A percentile compares a stretch with the other conserved stretches of the same genome.
Conservation (phyloP, 164 flowering plant genomes). For the Akebia trifoliata region DNA sequence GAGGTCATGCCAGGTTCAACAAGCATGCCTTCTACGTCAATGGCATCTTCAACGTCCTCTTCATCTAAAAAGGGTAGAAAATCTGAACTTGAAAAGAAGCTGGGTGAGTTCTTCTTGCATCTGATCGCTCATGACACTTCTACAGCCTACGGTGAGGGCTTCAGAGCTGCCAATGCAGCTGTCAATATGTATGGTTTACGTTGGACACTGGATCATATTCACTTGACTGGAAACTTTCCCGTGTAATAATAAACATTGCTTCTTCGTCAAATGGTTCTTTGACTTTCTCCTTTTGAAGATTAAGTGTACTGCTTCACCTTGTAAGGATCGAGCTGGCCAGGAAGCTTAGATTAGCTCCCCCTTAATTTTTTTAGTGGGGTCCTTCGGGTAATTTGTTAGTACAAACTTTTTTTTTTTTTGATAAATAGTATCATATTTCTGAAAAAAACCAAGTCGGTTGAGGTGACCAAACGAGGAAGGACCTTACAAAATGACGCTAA, state of each 20-base stretch:
- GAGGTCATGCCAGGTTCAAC: conserved; percentile 65
- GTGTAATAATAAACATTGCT: neutral
- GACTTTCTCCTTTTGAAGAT: neutral
- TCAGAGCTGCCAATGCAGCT: conserved; percentile 76
- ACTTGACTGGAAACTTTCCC: too few relatives aligned
- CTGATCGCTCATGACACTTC: conserved; percentile 86
- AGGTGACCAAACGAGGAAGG: too few relatives aligned
- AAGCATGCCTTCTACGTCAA: conserved; percentile 56
- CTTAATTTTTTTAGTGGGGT: conserved; percentile 25
- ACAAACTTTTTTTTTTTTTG: too few relatives aligned
- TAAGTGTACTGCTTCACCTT: conserved; percentile 5
- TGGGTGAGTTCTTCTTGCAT: conserved; percentile 90
- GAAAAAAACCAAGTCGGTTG: too few relatives aligned
- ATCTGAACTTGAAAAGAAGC: conserved; percentile 59
- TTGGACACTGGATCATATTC: too few relatives aligned
- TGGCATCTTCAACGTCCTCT: conserved; percentile 50
- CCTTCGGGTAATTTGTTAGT: conserved; percentile 10
- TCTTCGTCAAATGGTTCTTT: neutral
- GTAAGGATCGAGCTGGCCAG: conserved; percentile 24
- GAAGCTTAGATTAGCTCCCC: conserved; percentile 26
- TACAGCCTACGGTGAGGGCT: conserved; percentile 86
- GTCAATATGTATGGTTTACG: too few relatives aligned
- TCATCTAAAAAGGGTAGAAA: conserved; percentile 74
- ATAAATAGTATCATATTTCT: too few relatives aligned
- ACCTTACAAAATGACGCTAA: too few relatives aligned